Conservation (phyloP, 306 rosid genomes). For the Urtica urens region DNA sequence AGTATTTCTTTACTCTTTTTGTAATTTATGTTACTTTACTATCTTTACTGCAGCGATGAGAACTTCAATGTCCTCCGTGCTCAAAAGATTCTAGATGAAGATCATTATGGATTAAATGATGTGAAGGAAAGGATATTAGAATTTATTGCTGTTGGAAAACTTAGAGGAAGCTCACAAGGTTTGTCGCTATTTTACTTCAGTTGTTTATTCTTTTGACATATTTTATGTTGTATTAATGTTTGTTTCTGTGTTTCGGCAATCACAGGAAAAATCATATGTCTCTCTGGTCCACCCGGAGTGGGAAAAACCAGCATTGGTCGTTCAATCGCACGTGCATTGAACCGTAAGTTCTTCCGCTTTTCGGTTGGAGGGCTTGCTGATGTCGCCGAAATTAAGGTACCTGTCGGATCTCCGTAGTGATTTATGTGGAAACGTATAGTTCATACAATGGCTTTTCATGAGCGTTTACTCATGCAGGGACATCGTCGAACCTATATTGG, state of each 20-base stretch:
- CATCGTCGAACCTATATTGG: constrained; percentile 99
- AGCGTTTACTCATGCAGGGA: too few relatives aligned
- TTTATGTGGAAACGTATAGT: too few relatives aligned
- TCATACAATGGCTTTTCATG: too few relatives aligned
- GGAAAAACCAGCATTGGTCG: constrained; percentile 99
- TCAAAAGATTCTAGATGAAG: constrained; percentile 90
- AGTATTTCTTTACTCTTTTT: neutral
- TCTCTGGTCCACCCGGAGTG: constrained; percentile 99
- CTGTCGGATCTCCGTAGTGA: constrained; percentile 7
- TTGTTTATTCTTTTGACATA: neutral
- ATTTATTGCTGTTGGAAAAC: constrained; percentile 96
- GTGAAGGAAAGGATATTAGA: constrained; percentile 97
- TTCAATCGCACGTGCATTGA: constrained; percentile 95
- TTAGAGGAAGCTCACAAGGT: constrained; percentile 97
- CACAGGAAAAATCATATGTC: constrained; percentile 91
- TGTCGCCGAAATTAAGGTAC: constrained; percentile 99
- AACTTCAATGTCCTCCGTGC: constrained; percentile 88
- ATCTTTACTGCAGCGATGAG: constrained; percentile 91
- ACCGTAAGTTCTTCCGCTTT: constrained; percentile 86
- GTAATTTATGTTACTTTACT: too few relatives aligned
- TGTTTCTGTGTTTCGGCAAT: constrained; percentile 3
- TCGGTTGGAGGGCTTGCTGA: constrained; percentile 98
- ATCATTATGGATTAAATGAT: constrained; percentile 91
- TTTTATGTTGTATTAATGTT: neutral
- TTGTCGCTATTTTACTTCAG: neutral